A percentile compares a stretch with the other conserved stretches of the same genome.
Evolutionary conservation across 2,329 filamentous ascomycete species (phyloP).

Genomic region (Colletotrichum sp.): DNA sequence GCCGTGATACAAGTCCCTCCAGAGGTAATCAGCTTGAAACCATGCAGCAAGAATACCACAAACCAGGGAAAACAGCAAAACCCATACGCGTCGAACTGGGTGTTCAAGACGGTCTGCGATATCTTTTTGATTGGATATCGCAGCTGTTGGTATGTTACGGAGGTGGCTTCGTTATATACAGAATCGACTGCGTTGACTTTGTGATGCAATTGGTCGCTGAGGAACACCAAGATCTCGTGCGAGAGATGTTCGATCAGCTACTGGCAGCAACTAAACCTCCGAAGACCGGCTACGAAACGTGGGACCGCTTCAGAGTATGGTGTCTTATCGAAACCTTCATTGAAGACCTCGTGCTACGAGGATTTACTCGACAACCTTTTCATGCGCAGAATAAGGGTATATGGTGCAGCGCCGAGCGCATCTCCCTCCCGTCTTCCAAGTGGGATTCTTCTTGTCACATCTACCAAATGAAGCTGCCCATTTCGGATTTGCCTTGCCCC

Average conservation of each 20-base stretch:
- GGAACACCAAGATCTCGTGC: not conserved
- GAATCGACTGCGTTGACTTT: not conserved
- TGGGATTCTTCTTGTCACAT: not conserved
- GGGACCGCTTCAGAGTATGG: not conserved
- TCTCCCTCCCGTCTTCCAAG: not conserved
- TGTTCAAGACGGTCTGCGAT: not conserved
- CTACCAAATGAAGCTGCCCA: not conserved
- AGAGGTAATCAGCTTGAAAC: not conserved
- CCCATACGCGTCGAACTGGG: not conserved
- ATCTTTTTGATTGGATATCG: not conserved
- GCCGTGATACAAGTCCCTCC: not conserved
- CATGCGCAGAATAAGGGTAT: not conserved
- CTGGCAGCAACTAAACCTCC: not conserved
- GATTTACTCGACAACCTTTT: not conserved
- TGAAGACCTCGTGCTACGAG: fast-evolving
- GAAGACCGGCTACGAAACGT: not conserved
- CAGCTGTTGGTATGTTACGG: not conserved
- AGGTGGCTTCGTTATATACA: fast-evolving
- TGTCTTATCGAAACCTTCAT: not conserved
- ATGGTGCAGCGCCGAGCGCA: not conserved
- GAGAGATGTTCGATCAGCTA: not conserved
- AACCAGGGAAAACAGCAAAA: not conserved
- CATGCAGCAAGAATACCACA: too few relatives aligned
- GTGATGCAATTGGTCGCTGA: not conserved
- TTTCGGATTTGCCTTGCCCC: fast-evolving